Conservation (phyloP, 2,329 filamentous ascomycete species). For the Calonectria multiphialidica region DNA sequence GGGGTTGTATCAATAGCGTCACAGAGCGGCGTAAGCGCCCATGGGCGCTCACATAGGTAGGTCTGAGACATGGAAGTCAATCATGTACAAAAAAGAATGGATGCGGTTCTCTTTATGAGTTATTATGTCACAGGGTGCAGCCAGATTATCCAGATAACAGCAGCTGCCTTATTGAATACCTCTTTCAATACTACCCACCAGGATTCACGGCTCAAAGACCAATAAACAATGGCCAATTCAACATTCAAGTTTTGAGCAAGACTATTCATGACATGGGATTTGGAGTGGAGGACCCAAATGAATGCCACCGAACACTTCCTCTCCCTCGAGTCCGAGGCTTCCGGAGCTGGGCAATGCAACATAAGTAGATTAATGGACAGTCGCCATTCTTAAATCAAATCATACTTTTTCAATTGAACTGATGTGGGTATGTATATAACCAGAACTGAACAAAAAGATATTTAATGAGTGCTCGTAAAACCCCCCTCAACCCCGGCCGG, state of each 20-base stretch:
- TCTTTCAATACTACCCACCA: not conserved
- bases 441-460: too few species aligned
- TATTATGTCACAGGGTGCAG: not conserved
- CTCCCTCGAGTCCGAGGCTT: not conserved
- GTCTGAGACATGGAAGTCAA: too few species aligned
- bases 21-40: not conserved
- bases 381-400: too few species aligned
- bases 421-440: too few species aligned
- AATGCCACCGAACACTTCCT: not conserved
- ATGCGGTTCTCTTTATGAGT: not conserved
- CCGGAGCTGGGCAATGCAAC: not conserved
- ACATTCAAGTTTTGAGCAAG: too few species aligned
- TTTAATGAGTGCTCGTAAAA: too few species aligned
- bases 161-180: not conserved
- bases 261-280: too few species aligned
- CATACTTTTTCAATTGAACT: too few species aligned
- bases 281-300: too few species aligned
- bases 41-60: not conserved
- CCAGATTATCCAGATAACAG: not conserved
- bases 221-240: not conserved
- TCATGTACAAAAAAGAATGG: not conserved
- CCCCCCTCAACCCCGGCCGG: too few species aligned
- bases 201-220: not conserved
- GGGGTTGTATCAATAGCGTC: not conserved
- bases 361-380: too few species aligned